A percentile compares a stretch with the other conserved stretches of the same genome.
Conservation (phyloP, 805 yeast genomes). For the Suhomyces pyralidae region DNA sequence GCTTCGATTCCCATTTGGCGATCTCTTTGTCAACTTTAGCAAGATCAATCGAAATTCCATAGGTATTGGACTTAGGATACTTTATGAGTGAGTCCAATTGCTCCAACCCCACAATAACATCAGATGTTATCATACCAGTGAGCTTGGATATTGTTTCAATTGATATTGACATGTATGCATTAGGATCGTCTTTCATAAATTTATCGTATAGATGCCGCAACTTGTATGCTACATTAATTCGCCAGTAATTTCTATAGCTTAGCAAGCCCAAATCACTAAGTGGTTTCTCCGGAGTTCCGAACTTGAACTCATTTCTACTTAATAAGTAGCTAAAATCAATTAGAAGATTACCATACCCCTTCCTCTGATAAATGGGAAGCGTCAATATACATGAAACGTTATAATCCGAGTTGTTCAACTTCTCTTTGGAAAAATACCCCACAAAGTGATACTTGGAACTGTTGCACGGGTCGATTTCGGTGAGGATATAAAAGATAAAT, state of each 20-base stretch:
- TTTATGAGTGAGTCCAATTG: constrained; percentile 60
- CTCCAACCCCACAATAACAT: constrained; percentile 84
- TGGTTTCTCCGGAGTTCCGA: constrained; percentile 96
- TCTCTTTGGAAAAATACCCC: constrained; percentile 93
- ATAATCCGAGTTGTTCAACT: constrained; percentile 67
- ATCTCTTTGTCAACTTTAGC: constrained; percentile 41
- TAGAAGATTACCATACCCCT: constrained; percentile 84
- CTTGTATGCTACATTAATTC: constrained; percentile 53
- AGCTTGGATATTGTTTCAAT: constrained; percentile 59
- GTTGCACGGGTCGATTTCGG: constrained; percentile 54
- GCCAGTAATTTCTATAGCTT: constrained; percentile 89
- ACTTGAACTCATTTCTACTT: constrained; percentile 67
- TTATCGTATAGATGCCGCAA: constrained; percentile 27
- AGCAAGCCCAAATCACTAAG: constrained; percentile 79
- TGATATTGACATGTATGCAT: constrained; percentile 32
- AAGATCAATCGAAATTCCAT: constrained; percentile 53
- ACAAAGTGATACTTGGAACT: constrained; percentile 65
- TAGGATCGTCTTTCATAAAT: not conserved
- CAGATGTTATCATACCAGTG: constrained; percentile 86
- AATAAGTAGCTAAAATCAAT: constrained; percentile 87
- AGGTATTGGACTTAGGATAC: constrained; percentile 43
- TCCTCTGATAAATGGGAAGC: constrained; percentile 79
- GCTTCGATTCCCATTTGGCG: constrained; percentile 51
- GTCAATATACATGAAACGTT: constrained; percentile 91
- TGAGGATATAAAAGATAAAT: constrained; percentile 80